These are phyloP conservation scores for Dissoconium aciculare DNA, from an alignment of 2,329 filamentous ascomycete species.

Conservation along the genomic window DNA sequence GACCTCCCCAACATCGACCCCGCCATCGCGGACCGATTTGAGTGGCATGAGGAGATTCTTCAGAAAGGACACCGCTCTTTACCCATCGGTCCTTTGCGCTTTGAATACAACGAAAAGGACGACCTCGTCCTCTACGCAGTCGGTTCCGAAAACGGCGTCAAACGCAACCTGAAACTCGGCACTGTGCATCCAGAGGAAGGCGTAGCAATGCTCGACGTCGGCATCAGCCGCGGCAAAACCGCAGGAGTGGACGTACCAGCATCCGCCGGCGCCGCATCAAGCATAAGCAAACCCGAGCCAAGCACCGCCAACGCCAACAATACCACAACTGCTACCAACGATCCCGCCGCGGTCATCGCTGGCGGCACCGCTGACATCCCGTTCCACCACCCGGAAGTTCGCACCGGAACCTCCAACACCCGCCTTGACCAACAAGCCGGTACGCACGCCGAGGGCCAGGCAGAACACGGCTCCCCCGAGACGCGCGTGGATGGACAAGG, in stretches of 20 bases:
- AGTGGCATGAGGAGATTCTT: slow-evolving; percentile 25
- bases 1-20: slow-evolving; percentile 58
- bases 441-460: slow-evolving; percentile 31
- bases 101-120: slow-evolving; percentile 29
- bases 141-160: slow-evolving; percentile 29
- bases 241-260: background rate
- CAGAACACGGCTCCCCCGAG: slow-evolving; percentile 30
- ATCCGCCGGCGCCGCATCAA: slow-evolving; percentile 1
- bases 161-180: slow-evolving; percentile 26
- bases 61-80: slow-evolving; percentile 26
- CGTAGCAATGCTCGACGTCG: slow-evolving; percentile 14
- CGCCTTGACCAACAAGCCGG: slow-evolving; percentile 28
- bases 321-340: background rate
- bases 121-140: slow-evolving; percentile 32
- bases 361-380: slow-evolving; percentile 8
- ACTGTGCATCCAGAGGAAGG: slow-evolving; percentile 21
- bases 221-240: slow-evolving; percentile 4
- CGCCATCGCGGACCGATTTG: slow-evolving; percentile 27
- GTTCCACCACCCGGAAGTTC: no score
- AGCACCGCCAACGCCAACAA: background rate
- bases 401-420: slow-evolving; percentile 28
- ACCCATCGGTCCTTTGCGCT: slow-evolving; percentile 34
- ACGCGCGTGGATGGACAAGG: slow-evolving; percentile 29
- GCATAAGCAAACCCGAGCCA: slow-evolving; percentile 2
- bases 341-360: slow-evolving; percentile 6